Conservation (phyloP, 2,329 filamentous ascomycete genomes). For the Pseudogymnoascus sp. region DNA sequence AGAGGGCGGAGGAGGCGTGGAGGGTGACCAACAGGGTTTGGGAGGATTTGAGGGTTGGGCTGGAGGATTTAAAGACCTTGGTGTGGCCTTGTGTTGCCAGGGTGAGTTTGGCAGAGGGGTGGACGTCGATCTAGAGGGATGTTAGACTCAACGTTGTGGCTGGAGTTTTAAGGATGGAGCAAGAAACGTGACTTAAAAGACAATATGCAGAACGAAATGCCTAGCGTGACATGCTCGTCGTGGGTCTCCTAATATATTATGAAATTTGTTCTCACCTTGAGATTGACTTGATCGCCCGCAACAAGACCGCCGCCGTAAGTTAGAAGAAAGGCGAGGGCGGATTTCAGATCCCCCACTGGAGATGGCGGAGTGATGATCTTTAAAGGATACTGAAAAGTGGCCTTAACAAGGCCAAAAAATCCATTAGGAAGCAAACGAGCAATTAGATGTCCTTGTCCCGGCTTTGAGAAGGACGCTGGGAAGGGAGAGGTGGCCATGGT, state of each 20-base stretch:
- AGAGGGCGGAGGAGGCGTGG: slow-evolving; percentile 45
- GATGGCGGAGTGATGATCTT: slow-evolving; percentile 77
- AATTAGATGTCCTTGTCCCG: slow-evolving; percentile 72
- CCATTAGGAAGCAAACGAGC: slow-evolving; percentile 64
- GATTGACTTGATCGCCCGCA: slow-evolving; percentile 71
- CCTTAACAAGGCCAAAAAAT: slow-evolving; percentile 60
- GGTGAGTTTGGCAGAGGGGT: slow-evolving; percentile 55
- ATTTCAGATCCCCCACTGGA: slow-evolving; percentile 53
- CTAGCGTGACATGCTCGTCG: too few relatives aligned
- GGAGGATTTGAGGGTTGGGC: slow-evolving; percentile 45
- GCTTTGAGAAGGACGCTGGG: slow-evolving; percentile 59
- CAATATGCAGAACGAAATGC: not conserved
- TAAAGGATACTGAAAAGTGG: slow-evolving; percentile 88
- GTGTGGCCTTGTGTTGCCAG: slow-evolving; percentile 73
- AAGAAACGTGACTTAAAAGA: not conserved
- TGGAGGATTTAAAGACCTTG: slow-evolving; percentile 82
- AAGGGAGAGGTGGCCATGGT: slow-evolving; percentile 25
- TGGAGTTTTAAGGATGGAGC: not conserved
- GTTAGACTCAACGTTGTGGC: not conserved
- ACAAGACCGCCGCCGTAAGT: slow-evolving; percentile 94
- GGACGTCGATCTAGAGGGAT: slow-evolving; percentile 47
- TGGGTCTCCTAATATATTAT: not conserved
- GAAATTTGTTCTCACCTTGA: slow-evolving; percentile 32
- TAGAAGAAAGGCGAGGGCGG: slow-evolving; percentile 77
- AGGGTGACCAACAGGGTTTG: slow-evolving; percentile 49